These are phyloP conservation scores for Cystobasidium slooffiae DNA, from an alignment of 1,284 basidiomycete species.

Conservation along the genomic window DNA sequence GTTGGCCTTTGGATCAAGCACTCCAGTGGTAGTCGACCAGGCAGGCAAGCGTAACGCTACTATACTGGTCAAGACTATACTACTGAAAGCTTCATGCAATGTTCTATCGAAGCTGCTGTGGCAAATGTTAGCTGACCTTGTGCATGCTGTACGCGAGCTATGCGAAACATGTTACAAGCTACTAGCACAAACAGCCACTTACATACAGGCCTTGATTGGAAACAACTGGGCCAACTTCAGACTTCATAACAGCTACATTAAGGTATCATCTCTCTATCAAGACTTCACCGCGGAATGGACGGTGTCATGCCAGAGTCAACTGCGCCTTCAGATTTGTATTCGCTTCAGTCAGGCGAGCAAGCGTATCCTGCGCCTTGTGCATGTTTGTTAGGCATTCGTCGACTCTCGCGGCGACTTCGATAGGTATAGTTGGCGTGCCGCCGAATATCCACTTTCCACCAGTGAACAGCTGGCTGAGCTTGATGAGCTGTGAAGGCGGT, in stretches of 20 bases:
- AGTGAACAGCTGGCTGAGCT: slow-evolving; percentile 49
- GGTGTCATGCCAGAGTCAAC: slow-evolving; percentile 55
- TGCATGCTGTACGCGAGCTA: no score
- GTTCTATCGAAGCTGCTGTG: no score
- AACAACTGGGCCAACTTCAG: no score
- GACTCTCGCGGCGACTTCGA: slow-evolving; percentile 51
- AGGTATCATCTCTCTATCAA: background rate
- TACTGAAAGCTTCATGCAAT: no score
- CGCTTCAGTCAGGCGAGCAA: slow-evolving; percentile 63
- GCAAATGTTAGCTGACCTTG: no score
- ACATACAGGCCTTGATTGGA: no score
- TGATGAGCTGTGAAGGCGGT: slow-evolving; percentile 40
- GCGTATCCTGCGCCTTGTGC: slow-evolving; percentile 49
- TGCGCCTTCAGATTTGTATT: slow-evolving; percentile 79
- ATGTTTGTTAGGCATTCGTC: slow-evolving; percentile 48
- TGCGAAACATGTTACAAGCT: no score
- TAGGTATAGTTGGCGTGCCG: slow-evolving; percentile 46
- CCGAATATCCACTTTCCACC: slow-evolving; percentile 51
- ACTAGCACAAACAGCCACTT: no score
- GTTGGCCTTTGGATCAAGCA: no score
- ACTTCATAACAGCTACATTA: background rate
- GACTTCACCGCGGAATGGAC: background rate
- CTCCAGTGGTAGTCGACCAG: no score
- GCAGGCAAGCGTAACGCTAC: no score
- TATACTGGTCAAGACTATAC: no score